Conservation (phyloP, 768 basidiomycete genomes). For the Tylopilus balloui region DNA sequence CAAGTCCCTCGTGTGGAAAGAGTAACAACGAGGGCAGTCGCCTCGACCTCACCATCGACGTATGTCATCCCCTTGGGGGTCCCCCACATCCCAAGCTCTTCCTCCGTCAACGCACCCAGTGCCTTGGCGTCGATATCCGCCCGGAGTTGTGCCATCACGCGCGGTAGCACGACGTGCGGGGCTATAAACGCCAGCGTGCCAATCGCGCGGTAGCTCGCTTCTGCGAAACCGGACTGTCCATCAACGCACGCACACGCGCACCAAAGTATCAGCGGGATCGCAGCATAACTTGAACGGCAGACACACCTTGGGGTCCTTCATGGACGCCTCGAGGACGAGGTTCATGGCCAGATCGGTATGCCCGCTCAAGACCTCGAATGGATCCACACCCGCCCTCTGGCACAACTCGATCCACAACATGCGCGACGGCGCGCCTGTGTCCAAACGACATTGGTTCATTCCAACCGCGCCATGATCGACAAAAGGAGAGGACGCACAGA, state of each 20-base stretch:
- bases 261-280: not conserved
- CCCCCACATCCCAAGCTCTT: conserved; percentile 79
- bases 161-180: conserved; percentile 61
- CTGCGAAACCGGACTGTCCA: conserved; percentile 38
- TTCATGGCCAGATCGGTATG: conserved; percentile 48
- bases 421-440: conserved; percentile 17
- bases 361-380: conserved; percentile 50
- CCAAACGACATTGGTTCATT: too few species aligned
- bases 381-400: conserved; percentile 65
- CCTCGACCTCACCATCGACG: conserved; percentile 57
- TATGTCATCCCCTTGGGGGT: conserved; percentile 80
- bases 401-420: conserved; percentile 74
- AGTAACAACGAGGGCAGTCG: too few species aligned
- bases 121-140: conserved; percentile 56
- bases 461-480: not conserved
- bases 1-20: too few species aligned
- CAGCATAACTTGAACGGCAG: not conserved
- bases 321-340: conserved; percentile 45
- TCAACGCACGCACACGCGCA: not conserved
- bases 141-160: conserved; percentile 61
- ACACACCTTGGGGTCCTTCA: conserved; percentile 44
- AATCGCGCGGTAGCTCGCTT: conserved; percentile 72
- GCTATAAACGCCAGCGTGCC: conserved; percentile 79
- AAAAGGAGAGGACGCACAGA: conserved; percentile 41
- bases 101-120: conserved; percentile 62